Percentiles rank a stretch among this genome's conserved stretches.
Conservation (phyloP, 169 alveolate species). For the Cryptosporidium viatorum region DNA sequence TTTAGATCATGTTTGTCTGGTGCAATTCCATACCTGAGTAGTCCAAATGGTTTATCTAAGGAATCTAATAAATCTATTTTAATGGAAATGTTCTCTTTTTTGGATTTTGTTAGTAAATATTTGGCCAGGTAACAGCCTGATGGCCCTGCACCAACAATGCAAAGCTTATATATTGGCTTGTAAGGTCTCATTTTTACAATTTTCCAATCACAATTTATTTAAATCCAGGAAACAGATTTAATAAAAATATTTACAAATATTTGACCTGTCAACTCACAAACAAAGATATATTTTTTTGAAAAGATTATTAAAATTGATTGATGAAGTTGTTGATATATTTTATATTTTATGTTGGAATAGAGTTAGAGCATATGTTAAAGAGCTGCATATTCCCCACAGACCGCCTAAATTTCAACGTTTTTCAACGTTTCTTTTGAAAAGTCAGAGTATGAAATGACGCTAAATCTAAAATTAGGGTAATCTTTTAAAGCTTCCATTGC, state of each 20-base stretch:
- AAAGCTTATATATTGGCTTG: background rate
- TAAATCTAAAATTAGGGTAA: constrained; percentile 1
- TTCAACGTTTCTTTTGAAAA: constrained; percentile 19
- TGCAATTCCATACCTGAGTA: constrained; percentile 63
- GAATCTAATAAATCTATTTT: constrained; percentile 63
- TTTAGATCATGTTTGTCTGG: constrained; percentile 54
- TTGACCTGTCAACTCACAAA: background rate
- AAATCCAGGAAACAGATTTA: background rate
- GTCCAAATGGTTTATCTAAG: constrained; percentile 45
- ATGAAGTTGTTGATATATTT: background rate
- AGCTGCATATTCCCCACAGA: background rate
- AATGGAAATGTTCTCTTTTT: constrained; percentile 7
- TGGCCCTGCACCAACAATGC: constrained; percentile 73
- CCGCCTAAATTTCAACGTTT: constrained; percentile 22
- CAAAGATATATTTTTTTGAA: background rate
- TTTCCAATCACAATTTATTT: background rate
- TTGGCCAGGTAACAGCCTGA: constrained; percentile 71
- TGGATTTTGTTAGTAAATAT: background rate
- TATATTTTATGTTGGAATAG: background rate
- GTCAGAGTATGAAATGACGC: constrained; percentile 13
- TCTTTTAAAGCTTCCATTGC: background rate
- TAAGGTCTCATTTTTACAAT: background rate
- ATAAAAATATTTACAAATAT: background rate
- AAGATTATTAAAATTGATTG: background rate
- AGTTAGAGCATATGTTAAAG: background rate